Evolutionary conservation across 495 filamentous ascomycete species (phyloP), one percentile per base, ranked within the genome.

Genomic region (Achaetomiella virescens): DNA sequence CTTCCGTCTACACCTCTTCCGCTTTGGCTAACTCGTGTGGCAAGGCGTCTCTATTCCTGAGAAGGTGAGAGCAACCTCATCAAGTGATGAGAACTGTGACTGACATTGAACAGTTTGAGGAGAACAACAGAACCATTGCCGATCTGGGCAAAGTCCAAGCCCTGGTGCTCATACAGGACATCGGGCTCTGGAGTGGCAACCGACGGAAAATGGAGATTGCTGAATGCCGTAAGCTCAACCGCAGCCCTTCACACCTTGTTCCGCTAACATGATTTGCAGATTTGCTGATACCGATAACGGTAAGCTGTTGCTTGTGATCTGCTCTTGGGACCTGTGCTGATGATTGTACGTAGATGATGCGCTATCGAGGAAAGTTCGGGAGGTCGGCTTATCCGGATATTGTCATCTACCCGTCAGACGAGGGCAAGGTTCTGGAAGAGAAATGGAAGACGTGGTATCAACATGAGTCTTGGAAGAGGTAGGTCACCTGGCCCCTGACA

Each of bases 151-250:
- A 78, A 3, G 72, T 83, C 6, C 84, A 86, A 61, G 75, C 78
- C 6, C 75, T 78, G 48, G 68, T 81, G 14, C 55, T 86, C 22
- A 63, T 72, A 1, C 71, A 85, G 5, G 79, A 84, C 47, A 71
- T 85, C 36, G 81, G 80, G 0, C 69, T 88, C 9, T 88, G 84
- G 84, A 84, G 81, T 48, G 84, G 83, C 2, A 83, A 82, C 54
- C 76, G 80, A 43, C 67, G 84, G n/a, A 82, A 83, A 59, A 86
- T 84, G 60, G 84, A 88, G 62, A 81, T 88, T 36, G 80, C 83
- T 2, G 83, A 86, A 55, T 83, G 81, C 57, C 80, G 50, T 53
- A 61, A 57, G 52, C 47, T 47, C 38, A 0, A 15, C 18, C n/a
- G 20, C 29, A 15, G 31, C 6, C 6, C 4, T 47, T 21, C 22